A percentile compares a stretch with the other conserved stretches of the same genome.
phyloP scores from a whole-genome alignment of 805 yeast species.

The Kuraishia hungarica region DNA sequence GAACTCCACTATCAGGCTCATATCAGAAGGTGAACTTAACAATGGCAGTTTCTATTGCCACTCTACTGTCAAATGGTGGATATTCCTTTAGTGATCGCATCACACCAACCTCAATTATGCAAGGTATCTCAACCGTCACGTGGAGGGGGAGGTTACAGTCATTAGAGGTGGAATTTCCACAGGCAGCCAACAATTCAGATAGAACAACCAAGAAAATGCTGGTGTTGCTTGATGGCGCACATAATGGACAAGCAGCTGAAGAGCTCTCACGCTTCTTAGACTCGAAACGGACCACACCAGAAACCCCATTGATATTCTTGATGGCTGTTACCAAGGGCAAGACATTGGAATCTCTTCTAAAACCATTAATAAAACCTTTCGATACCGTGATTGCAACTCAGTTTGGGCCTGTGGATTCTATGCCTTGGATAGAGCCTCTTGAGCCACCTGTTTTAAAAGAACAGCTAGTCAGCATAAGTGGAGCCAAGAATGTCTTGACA shows the following conservation, averaged over 20 bases:
- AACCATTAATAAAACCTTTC: conserved; percentile 33
- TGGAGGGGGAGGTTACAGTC: conserved; percentile 91
- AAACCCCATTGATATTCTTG: conserved; percentile 38
- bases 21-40: conserved; percentile 69
- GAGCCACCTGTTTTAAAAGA: conserved; percentile 5
- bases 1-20: conserved; percentile 57
- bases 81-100: conserved; percentile 12
- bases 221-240: conserved; percentile 83
- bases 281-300: conserved; percentile 7
- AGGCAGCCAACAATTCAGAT: conserved; percentile 12
- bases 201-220: not conserved
- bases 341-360: conserved; percentile 40
- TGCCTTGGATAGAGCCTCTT: conserved; percentile 84
- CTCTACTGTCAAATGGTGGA: not conserved
- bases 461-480: not conserved
- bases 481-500: conserved; percentile 6
- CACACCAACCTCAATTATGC: conserved; percentile 24
- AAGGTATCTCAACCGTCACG: conserved; percentile 44
- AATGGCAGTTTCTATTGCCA: conserved; percentile 46
- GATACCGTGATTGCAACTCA: conserved; percentile 57
- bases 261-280: conserved; percentile 53
- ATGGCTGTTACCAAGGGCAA: conserved; percentile 76
- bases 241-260: conserved; percentile 78
- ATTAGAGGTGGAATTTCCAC: conserved; percentile 18
- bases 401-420: conserved; percentile 69